phyloP scores from a whole-genome alignment of 1,139 yeast species.

The Pichia sp. region DNA sequence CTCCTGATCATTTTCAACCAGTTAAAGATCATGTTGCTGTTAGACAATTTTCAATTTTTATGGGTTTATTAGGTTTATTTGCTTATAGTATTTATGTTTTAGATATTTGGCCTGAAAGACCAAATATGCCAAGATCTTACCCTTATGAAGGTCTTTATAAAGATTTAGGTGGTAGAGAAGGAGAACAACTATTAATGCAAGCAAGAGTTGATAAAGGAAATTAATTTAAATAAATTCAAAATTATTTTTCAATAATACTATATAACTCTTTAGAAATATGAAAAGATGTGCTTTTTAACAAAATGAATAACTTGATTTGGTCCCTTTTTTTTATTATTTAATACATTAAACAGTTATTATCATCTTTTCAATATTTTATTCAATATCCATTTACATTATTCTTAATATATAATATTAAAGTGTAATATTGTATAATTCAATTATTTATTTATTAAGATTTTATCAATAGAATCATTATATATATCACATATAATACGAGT shows the following conservation, averaged over 20 bases:
- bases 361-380: too few species aligned
- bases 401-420: too few species aligned
- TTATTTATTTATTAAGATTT: too few species aligned
- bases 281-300: too few species aligned
- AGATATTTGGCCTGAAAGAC: conserved; percentile 67
- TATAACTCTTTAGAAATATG: too few species aligned
- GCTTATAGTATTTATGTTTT: conserved; percentile 39
- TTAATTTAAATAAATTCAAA: conserved; percentile 1
- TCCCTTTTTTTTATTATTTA: too few species aligned
- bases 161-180: conserved; percentile 60
- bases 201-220: conserved; percentile 32
- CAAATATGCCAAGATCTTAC: conserved; percentile 70
- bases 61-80: conserved; percentile 49
- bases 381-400: too few species aligned
- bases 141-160: conserved; percentile 72
- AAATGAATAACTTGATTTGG: too few species aligned
- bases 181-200: conserved; percentile 38
- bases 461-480: too few species aligned
- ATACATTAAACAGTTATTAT: too few species aligned
- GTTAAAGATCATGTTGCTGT: conserved; percentile 61
- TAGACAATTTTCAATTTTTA: conserved; percentile 44
- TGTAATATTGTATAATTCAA: too few species aligned
- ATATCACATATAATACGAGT: too few species aligned
- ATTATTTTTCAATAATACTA: background rate
- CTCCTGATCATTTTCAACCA: conserved; percentile 68